Base-by-base conservation (phyloP, 1,139 yeast species). In the Ogataea hybrid region DNA sequence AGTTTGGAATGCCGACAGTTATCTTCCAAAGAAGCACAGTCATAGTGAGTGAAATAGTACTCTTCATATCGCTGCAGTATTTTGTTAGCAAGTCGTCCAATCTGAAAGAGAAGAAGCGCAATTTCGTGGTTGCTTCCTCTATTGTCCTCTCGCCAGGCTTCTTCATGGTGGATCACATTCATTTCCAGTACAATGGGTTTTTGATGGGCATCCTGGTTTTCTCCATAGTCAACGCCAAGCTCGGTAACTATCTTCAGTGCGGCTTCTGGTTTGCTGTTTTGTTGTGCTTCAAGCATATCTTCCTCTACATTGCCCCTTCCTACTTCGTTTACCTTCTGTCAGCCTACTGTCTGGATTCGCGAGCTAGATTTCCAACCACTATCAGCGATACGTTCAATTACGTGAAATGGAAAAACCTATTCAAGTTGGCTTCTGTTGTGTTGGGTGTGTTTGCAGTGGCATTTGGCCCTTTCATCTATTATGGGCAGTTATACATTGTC, bases 161-260 rank as follows among this genome's bases (percentile, higher is more conserved):
- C 38, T 66, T 90, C 50, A 79, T 90, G 25, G 82, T 90, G 39
- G 97, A 90, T 61, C 96, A 89, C 62, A 86, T 90, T 28, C 97
- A 90, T 62, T 90, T 90, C 69, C 97, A 90, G 63, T 90, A 90
- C 62, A 90, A 90, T 62, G 97, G 96, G 3, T 83, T 89, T 77
- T 72, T 90, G 73, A 90, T 86, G 63, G 97, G 97, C 0, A 68
- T 94, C 17, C 67, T 92, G 44, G 73, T 90, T 21, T 73, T 83
- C 31, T 79, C 94, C 23, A 73, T 92, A 32, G 81, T 84, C 31
- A 77, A 81, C 27, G 95, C 94, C 0, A 73, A 81, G 47, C 65
- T 79, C 42, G 63, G 75, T 37, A 71, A 70, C 41, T 73, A 80
- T 57, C 67, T 87, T 37, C 57, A 70, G 58, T 77, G 92, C 57